Conservation (phyloP, 1,139 yeast genomes). For the Nakaseomyces glabratus region DNA sequence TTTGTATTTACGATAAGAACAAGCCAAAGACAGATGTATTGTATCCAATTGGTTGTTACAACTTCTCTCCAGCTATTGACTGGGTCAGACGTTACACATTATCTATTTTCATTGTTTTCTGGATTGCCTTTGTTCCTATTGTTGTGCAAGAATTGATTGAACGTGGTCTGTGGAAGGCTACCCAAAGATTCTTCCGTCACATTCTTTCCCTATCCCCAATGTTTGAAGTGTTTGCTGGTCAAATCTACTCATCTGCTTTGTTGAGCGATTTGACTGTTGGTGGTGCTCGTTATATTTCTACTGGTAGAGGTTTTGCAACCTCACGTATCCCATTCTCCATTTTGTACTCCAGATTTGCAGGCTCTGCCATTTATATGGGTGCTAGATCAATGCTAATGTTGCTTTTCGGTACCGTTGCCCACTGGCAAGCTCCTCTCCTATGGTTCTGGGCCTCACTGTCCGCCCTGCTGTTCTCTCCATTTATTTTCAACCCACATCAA, state of each 20-base stretch:
- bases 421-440: slow-evolving; percentile 94
- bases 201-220: slow-evolving; percentile 84
- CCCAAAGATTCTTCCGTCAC: slow-evolving; percentile 85
- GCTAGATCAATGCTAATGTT: slow-evolving; percentile 84
- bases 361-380: slow-evolving; percentile 94
- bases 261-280: slow-evolving; percentile 92
- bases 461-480: slow-evolving; percentile 88
- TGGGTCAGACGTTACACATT: slow-evolving; percentile 97
- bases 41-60: slow-evolving; percentile 90
- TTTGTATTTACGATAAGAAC: slow-evolving; percentile 76
- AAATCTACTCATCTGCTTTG: slow-evolving; percentile 87
- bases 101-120: slow-evolving; percentile 97
- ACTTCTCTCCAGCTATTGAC: slow-evolving; percentile 79
- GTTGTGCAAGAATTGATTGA: slow-evolving; percentile 95
- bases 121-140: slow-evolving; percentile 92
- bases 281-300: slow-evolving; percentile 98
- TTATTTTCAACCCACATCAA: slow-evolving; percentile 96
- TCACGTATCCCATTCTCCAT: slow-evolving; percentile 97
- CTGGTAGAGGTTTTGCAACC: slow-evolving; percentile 99
- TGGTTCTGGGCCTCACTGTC: slow-evolving; percentile 98
- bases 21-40: slow-evolving; percentile 78
- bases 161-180: slow-evolving; percentile 95
- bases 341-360: slow-evolving; percentile 92
- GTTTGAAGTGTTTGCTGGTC: slow-evolving; percentile 98
- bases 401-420: slow-evolving; percentile 82